Evolutionary conservation across 225 moss, liverwort and hornwort genomes (phyloP).

Genomic region (Antitrichia curtipendula): DNA sequence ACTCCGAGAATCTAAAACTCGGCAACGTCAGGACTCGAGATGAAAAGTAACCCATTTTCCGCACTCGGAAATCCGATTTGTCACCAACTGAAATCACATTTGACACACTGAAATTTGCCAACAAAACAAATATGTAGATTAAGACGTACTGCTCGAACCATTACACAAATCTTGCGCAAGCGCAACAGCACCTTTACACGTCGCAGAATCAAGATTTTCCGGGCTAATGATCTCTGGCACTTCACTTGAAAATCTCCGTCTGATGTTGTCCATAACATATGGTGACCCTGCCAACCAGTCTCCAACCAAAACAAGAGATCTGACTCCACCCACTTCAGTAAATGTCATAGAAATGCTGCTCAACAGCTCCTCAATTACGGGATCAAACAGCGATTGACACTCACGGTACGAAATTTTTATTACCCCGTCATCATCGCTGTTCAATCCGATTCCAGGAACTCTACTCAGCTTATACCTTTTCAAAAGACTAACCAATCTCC

Average conservation of each 20-base stretch:
- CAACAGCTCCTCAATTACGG: neutral
- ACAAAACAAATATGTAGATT: too few relatives aligned
- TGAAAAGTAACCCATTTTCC: neutral
- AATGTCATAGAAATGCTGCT: neutral
- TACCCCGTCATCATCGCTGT: neutral
- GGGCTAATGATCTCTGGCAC: neutral
- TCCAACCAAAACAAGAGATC: neutral
- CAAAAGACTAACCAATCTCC: neutral
- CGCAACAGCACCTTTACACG: neutral
- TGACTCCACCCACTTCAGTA: neutral
- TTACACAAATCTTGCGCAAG: neutral
- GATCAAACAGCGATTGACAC: neutral
- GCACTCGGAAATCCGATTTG: too few relatives aligned
- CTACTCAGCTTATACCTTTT: neutral
- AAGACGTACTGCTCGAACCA: neutral
- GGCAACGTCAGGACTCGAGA: neutral
- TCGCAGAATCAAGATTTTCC: fast-evolving
- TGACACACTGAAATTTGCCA: neutral
- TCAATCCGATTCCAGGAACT: too few relatives aligned
- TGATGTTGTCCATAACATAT: neutral
- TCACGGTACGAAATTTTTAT: neutral
- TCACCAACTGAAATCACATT: neutral
- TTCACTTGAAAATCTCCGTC: neutral
- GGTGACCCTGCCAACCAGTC: neutral
- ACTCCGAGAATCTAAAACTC: neutral